These are phyloP conservation scores for Pleurotus pulmonarius DNA, from an alignment of 768 basidiomycete species.

Conservation along the genomic window DNA sequence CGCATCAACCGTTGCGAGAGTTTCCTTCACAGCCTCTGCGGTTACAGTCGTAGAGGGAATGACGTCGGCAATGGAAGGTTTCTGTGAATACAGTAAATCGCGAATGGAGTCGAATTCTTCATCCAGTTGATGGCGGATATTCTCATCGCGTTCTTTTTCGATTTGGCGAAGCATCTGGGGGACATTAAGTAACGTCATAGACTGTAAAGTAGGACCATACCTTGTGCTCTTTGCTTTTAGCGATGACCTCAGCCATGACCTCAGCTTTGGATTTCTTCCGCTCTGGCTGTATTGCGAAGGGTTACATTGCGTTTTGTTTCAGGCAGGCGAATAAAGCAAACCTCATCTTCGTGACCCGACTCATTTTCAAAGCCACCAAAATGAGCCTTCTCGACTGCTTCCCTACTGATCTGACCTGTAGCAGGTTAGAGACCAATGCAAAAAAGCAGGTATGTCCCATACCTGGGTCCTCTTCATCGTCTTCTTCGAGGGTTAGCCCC, in stretches of 20 bases:
- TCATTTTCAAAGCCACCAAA: conserved; percentile 86
- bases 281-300: conserved; percentile 47
- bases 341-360: conserved; percentile 39
- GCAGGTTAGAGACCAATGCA: conserved; percentile 1
- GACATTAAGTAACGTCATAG: background rate
- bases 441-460: conserved; percentile 8
- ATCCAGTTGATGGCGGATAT: conserved; percentile 84
- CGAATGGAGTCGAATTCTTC: conserved; percentile 81
- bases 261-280: conserved; percentile 92
- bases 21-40: conserved; percentile 14
- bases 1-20: conserved; percentile 31
- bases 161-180: conserved; percentile 80
- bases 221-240: conserved; percentile 96
- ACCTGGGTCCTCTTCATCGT: conserved; percentile 55
- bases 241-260: conserved; percentile 96
- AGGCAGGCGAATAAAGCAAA: background rate
- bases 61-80: conserved; percentile 39
- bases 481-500: conserved; percentile 55
- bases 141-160: conserved; percentile 82
- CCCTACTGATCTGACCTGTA: conserved; percentile 63
- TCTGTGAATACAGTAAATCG: conserved; percentile 61
- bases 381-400: conserved; percentile 65
- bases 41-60: conserved; percentile 26
- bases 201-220: conserved; percentile 34
- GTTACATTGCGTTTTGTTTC: too few relatives aligned